These are phyloP conservation scores for Ustanciosporium gigantosporum DNA, from an alignment of 1,284 basidiomycete genomes.

Conservation along the genomic window DNA sequence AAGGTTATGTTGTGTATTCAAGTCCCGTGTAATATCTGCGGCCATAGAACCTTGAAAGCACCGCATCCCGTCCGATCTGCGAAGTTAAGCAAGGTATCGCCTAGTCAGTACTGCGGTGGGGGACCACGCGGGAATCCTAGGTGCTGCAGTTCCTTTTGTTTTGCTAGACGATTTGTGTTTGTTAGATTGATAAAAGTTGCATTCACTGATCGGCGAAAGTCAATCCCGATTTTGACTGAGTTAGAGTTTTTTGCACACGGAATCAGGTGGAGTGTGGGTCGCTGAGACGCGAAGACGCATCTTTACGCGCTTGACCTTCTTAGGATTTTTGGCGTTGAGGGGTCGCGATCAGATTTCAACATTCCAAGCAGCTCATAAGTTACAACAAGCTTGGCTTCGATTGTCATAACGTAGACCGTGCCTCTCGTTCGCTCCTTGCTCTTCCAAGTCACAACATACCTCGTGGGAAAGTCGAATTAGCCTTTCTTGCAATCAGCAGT, in stretches of 20 bases:
- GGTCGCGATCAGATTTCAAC: too few species aligned
- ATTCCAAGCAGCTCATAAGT: too few species aligned
- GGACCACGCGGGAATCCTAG: conserved; percentile 80
- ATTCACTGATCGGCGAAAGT: not conserved
- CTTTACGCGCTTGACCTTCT: conserved; percentile 16
- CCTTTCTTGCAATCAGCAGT: too few species aligned
- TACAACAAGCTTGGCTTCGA: too few species aligned
- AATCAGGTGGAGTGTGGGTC: conserved; percentile 13
- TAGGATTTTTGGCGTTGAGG: not conserved
- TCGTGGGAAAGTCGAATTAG: too few species aligned
- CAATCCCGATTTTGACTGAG: not conserved
- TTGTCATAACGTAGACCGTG: too few species aligned
- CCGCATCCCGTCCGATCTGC: conserved; percentile 79
- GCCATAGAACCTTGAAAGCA: conserved; percentile 79
- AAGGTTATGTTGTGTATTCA: too few species aligned
- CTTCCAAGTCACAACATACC: too few species aligned
- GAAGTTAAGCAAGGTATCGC: conserved; percentile 78
- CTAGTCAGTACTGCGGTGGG: conserved; percentile 81
- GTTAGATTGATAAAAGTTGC: not conserved
- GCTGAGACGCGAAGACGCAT: conserved; percentile 8
- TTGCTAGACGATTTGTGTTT: too few species aligned
- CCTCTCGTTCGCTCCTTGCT: too few species aligned
- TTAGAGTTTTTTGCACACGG: not conserved
- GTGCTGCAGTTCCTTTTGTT: conserved; percentile 72
- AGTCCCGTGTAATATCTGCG: too few species aligned